Evolutionary conservation across 2,329 filamentous ascomycete species (phyloP), one percentile per base, ranked within the genome.

Genomic region (Fusarium longipes): DNA sequence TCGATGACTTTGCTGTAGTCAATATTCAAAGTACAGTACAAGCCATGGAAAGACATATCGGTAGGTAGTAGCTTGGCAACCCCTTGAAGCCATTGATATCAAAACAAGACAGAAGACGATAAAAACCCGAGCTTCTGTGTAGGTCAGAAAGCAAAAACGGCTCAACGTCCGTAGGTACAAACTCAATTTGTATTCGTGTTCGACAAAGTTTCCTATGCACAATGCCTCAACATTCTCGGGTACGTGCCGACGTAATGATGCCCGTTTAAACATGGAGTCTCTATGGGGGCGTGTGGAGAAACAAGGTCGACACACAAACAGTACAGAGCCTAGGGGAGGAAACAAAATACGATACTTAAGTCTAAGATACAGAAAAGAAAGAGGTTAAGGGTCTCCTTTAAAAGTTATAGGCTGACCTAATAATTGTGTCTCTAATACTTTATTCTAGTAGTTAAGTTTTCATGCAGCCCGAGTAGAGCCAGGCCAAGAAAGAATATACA

Each of bases 201-300:
- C 38, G 20, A 44, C 20, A 57, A 27, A 54, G 35, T 32, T 43
- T 22, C 42, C 22, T 40, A 53, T 44, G 33, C 51, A 62, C 49
- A 33, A 40, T 56, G 47, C 44, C 35, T 22, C 39, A 52, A 61
- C 29, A 43, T 60, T 24, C 36, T 68, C 53, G 49, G 58, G 65
- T 53, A 55, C 49, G 43, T 65, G 38, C 59, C 65, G 59, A 49
- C 30, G 44, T 35, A 32, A 53, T 32, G 30, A 45, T 45, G n/a
- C 32, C 49, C 38, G 39, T 33, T 48, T 36, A 36, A 24, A 25
- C 30, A 60, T 52, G 30, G 39, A 44, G 50, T 52, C 43, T 39
- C 20, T 27, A 39, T 33, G 33, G 48, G 30, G n/a, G 18, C 22
- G 43, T 54, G 64, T 61, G 65, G 65, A 64, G 54, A 51, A 60